Percentiles rank a stretch among this genome's conserved stretches.
Evolutionary conservation across 495 filamentous ascomycete species (phyloP).

Genomic region (Annulohypoxylon bovei): DNA sequence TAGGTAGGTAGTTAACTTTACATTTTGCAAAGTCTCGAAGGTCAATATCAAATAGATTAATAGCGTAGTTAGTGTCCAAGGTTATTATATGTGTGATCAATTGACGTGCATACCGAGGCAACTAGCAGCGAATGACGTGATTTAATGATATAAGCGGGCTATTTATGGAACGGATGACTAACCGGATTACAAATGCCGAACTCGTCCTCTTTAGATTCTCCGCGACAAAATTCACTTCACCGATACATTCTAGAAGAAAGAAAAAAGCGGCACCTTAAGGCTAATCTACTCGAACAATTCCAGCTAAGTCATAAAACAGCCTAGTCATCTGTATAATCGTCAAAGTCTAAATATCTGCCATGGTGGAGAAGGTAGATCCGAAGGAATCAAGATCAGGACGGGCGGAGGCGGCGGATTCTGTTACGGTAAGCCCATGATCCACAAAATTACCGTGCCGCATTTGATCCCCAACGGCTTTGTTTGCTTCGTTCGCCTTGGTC

Average conservation of each 20-base stretch:
- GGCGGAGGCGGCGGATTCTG: constrained; percentile 4
- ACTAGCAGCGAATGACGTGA: neutral
- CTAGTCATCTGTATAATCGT: neutral
- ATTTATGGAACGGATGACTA: constrained; percentile 12
- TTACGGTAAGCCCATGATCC: constrained; percentile 28
- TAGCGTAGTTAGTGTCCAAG: too few species aligned
- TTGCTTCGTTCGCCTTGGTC: neutral
- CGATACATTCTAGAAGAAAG: neutral
- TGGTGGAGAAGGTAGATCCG: constrained; percentile 11
- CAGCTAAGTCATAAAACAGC: neutral
- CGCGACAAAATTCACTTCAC: neutral
- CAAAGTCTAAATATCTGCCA: neutral
- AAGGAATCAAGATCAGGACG: constrained; percentile 6
- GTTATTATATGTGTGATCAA: neutral
- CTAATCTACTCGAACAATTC: neutral
- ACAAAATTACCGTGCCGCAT: neutral
- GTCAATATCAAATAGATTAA: neutral
- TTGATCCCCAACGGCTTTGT: neutral
- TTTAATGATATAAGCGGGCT: neutral
- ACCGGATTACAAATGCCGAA: constrained; percentile 9
- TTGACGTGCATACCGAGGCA: neutral
- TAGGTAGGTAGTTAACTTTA: too few species aligned
- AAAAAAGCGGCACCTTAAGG: neutral
- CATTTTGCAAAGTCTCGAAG: neutral
- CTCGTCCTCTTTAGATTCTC: neutral